Conservation (phyloP, 805 yeast genomes). For the Ogataea wickerhamii region DNA sequence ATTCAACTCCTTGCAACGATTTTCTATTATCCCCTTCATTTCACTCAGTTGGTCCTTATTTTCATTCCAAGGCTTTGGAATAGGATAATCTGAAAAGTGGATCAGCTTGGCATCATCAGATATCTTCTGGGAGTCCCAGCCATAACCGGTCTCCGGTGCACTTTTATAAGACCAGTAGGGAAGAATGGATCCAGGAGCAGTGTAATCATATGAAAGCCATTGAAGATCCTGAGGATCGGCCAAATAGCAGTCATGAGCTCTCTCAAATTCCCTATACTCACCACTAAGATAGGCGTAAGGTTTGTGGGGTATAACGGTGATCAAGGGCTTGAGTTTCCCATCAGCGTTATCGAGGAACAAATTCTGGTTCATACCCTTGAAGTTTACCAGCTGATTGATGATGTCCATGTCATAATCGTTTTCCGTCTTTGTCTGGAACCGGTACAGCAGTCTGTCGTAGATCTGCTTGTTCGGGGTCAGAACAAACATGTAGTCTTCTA, state of each 20-base stretch:
- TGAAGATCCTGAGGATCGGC: conserved; percentile 43
- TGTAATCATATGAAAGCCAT: conserved; percentile 6
- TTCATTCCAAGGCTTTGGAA: conserved; percentile 60
- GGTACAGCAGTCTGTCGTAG: conserved; percentile 22
- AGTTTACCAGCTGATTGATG: conserved; percentile 32
- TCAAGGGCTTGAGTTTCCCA: conserved; percentile 25
- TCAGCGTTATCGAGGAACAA: not conserved
- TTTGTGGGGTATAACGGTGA: conserved; percentile 44
- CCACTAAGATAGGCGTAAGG: conserved; percentile 50
- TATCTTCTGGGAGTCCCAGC: conserved; percentile 34
- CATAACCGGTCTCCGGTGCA: conserved; percentile 13
- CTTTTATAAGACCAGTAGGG: conserved; percentile 1
- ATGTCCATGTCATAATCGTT: conserved; percentile 56
- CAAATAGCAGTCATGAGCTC: conserved; percentile 36
- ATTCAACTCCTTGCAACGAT: not conserved
- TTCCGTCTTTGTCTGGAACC: conserved; percentile 24
- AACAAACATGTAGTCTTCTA: conserved; percentile 55
- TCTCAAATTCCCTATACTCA: conserved; percentile 36
- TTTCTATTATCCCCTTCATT: not conserved
- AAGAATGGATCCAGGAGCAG: not conserved
- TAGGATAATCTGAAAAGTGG: conserved; percentile 64
- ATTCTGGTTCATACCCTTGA: not conserved
- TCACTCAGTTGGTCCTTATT: not conserved
- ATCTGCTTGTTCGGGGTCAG: conserved; percentile 40
- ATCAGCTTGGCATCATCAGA: conserved; percentile 37